Evolutionary conservation across 139 green algal species (phyloP).

Genomic region (Nannochloris sp.): DNA sequence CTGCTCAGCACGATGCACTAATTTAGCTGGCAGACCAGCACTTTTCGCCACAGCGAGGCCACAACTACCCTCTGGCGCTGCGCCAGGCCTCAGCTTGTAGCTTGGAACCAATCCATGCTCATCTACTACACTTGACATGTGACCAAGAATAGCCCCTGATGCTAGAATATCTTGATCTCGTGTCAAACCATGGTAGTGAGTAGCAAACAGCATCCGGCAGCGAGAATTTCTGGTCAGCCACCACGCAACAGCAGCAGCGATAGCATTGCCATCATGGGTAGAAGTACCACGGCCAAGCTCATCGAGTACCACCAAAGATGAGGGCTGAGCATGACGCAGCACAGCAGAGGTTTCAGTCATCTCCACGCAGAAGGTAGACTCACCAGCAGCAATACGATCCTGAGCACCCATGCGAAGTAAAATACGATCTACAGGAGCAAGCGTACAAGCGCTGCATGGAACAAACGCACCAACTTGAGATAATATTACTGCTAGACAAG

Average conservation of each 20-base stretch:
- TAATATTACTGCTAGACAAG: slow-evolving; percentile 40
- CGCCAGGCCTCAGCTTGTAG: slow-evolving; percentile 13
- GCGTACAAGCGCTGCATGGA: slow-evolving; percentile 5
- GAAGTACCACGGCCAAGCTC: slow-evolving; percentile 69
- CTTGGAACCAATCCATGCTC: slow-evolving; percentile 17
- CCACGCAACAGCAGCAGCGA: slow-evolving; percentile 49
- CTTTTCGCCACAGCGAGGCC: slow-evolving; percentile 34
- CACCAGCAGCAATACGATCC: slow-evolving; percentile 42
- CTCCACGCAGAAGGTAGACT: slow-evolving; percentile 55
- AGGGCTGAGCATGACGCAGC: slow-evolving; percentile 24
- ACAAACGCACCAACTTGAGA: slow-evolving; percentile 47
- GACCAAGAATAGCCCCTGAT: slow-evolving; percentile 13
- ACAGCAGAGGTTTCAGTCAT: slow-evolving; percentile 40
- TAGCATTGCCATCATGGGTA: slow-evolving; percentile 58
- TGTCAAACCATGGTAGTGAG: slow-evolving; percentile 83
- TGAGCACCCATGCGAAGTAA: slow-evolving; percentile 45
- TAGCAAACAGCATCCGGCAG: slow-evolving; percentile 77
- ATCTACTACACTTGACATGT: slow-evolving; percentile 35
- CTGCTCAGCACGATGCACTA: slow-evolving; percentile 20
- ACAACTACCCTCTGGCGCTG: slow-evolving; percentile 36
- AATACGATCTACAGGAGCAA: slow-evolving; percentile 36
- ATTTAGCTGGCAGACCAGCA: slow-evolving; percentile 17
- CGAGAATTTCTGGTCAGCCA: neutral
- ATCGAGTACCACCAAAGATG: slow-evolving; percentile 57
- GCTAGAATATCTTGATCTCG: neutral